Percentiles rank a stretch among this genome's conserved stretches.
Conservation (phyloP, 768 basidiomycete species). For the Boletus pseudo-olivaceus region DNA sequence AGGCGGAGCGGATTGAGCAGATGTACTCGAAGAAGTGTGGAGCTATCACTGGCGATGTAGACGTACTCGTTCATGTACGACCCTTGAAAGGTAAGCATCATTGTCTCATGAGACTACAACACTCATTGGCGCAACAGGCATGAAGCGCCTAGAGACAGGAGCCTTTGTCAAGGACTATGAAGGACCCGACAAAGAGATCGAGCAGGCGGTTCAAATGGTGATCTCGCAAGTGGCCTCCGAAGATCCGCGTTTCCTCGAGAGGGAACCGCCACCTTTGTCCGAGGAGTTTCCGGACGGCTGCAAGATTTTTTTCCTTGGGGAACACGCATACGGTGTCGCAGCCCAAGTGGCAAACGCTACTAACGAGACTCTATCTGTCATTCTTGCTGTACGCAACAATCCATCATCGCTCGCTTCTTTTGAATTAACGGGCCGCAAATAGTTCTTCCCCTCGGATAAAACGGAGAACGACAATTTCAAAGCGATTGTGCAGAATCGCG, state of each 20-base stretch:
- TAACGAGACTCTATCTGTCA: slow-evolving; percentile 68
- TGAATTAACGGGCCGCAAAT: slow-evolving; percentile 1
- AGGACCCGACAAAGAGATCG: slow-evolving; percentile 71
- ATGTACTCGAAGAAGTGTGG: slow-evolving; percentile 87
- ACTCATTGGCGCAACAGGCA: slow-evolving; percentile 45
- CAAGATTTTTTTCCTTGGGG: slow-evolving; percentile 94
- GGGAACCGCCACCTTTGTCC: slow-evolving; percentile 72
- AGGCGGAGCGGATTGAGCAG: slow-evolving; percentile 78
- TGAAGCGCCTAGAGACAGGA: slow-evolving; percentile 84
- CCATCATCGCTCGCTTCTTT: neutral
- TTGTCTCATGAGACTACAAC: neutral
- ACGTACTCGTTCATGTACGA: slow-evolving; percentile 81
- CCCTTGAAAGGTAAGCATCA: slow-evolving; percentile 75
- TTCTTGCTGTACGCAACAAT: slow-evolving; percentile 67
- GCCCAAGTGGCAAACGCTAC: slow-evolving; percentile 80
- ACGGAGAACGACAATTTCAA: slow-evolving; percentile 79
- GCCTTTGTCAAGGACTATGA: slow-evolving; percentile 97
- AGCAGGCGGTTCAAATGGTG: slow-evolving; percentile 85
- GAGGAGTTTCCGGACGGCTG: slow-evolving; percentile 90
- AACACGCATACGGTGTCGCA: slow-evolving; percentile 93
- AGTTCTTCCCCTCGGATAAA: slow-evolving; percentile 89
- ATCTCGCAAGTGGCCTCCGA: slow-evolving; percentile 79
- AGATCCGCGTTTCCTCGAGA: slow-evolving; percentile 84
- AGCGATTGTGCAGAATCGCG: slow-evolving; percentile 49
- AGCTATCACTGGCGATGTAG: slow-evolving; percentile 77